Conservation (phyloP, 2,329 filamentous ascomycete species). For the Ophiocordyceps camponoti-leonardi region DNA sequence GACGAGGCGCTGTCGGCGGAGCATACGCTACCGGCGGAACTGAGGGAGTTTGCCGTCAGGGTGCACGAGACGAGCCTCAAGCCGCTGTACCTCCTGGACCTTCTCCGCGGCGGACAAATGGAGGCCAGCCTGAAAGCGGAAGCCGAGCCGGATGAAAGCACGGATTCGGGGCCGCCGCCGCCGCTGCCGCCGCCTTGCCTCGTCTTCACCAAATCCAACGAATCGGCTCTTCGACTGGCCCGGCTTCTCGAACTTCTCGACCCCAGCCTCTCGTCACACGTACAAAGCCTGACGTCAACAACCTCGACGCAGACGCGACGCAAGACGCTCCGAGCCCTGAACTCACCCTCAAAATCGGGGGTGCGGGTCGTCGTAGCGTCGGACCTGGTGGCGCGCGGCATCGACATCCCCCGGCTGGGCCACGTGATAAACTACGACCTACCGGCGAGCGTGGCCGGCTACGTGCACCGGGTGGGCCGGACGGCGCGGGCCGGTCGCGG, state of each 20-base stretch:
- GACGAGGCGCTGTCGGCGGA: slow-evolving; percentile 21
- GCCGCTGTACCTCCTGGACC: slow-evolving; percentile 68
- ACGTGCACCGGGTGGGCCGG: slow-evolving; percentile 82
- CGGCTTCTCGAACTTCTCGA: slow-evolving; percentile 56
- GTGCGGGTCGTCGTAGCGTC: slow-evolving; percentile 71
- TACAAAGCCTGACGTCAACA: slow-evolving; percentile 62
- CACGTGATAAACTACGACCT: slow-evolving; percentile 93
- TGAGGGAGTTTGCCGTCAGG: slow-evolving; percentile 50
- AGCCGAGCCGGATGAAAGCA: slow-evolving; percentile 5
- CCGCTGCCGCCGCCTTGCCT: slow-evolving; percentile 33
- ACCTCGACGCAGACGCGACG: slow-evolving; percentile 55
- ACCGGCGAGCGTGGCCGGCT: slow-evolving; percentile 62
- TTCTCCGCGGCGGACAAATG: slow-evolving; percentile 45
- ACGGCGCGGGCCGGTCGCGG: slow-evolving; percentile 66
- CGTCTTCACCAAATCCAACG: slow-evolving; percentile 83
- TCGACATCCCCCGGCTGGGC: slow-evolving; percentile 63
- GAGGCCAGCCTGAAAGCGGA: slow-evolving; percentile 5
- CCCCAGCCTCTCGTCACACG: slow-evolving; percentile 34
- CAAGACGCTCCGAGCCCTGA: slow-evolving; percentile 50
- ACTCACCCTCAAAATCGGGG: slow-evolving; percentile 33
- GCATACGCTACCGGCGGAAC: slow-evolving; percentile 39
- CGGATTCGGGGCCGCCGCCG: slow-evolving; percentile 7
- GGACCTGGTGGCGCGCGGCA: slow-evolving; percentile 80
- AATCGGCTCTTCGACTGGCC: slow-evolving; percentile 71
- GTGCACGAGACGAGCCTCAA: slow-evolving; percentile 55